phyloP scores from a whole-genome alignment of 139 green algal genomes.

The Edaphochlamys debaryana region DNA sequence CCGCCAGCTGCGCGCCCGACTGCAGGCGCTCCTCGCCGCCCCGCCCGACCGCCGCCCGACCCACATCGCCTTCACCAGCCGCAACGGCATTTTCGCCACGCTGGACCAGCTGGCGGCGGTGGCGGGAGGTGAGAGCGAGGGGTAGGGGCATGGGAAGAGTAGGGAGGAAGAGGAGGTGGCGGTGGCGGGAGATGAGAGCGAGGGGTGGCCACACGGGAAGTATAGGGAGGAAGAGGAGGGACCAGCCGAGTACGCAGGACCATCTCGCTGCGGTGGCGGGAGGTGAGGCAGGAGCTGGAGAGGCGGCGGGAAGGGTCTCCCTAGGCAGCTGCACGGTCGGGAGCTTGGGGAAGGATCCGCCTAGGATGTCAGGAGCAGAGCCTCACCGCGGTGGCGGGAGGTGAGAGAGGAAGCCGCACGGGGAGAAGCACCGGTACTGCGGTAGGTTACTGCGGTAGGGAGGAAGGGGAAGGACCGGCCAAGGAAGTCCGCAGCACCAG shows the following conservation, averaged over 20 bases:
- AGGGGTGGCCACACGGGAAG: not conserved
- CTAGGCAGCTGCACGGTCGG: too few relatives aligned
- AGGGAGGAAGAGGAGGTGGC: slow-evolving; percentile 47
- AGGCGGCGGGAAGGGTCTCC: too few relatives aligned
- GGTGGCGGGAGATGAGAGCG: slow-evolving; percentile 38
- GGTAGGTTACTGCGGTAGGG: too few relatives aligned
- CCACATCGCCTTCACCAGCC: slow-evolving; percentile 76
- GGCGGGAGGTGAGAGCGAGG: slow-evolving; percentile 34
- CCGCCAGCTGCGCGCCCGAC: slow-evolving; percentile 26
- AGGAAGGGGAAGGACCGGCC: too few relatives aligned
- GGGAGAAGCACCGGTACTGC: too few relatives aligned
- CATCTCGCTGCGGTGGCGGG: slow-evolving; percentile 42
- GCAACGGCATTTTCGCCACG: slow-evolving; percentile 72
- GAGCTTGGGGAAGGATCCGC: too few relatives aligned
- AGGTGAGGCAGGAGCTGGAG: not conserved
- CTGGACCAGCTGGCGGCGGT: slow-evolving; percentile 55
- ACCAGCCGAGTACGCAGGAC: slow-evolving; percentile 52
- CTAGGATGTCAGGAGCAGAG: too few relatives aligned
- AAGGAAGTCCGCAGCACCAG: too few relatives aligned
- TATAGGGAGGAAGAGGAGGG: slow-evolving; percentile 55
- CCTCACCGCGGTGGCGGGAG: too few relatives aligned
- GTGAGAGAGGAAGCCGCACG: too few relatives aligned
- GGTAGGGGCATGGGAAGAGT: too few relatives aligned
- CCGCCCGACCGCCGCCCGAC: slow-evolving; percentile 25
- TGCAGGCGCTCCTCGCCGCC: slow-evolving; percentile 33